Base-by-base conservation (phyloP, 208 protist species). In the Blechomonas ayalai region DNA sequence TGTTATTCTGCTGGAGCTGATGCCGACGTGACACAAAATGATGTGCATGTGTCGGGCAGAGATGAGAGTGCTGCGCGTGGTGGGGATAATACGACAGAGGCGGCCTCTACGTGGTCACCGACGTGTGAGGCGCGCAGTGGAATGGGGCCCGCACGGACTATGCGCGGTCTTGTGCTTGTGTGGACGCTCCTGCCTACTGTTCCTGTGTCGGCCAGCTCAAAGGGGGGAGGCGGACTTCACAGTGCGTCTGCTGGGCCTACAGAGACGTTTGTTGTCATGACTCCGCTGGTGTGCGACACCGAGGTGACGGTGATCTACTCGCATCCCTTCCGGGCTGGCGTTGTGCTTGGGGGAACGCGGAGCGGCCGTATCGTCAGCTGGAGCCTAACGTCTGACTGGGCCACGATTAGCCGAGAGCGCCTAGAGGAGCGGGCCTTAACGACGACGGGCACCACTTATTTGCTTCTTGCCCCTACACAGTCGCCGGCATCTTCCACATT, bases 231-330 rank as follows among this genome's bases (percentile, higher is more conserved):
- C 33, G n/a, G 43, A 39, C 24, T 16, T 29, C 27, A 29, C 10
- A 27, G 29, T 10, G 33, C 46, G 1, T 10, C 12, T 9, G 15
- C 27, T 0, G 32, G 3, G 3, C 1, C 42, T 16, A 33, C 53
- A 19, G 53, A 55, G 28, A 42, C 50, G 29, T n/a, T 82, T 2
- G 54, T 65, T 7, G 58, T 74, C n/a, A 42, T 73, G 12, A 55
- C 61, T 4, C 74, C 69, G 18, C 66, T 83, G 7, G 65, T 83
- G 19, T 77, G 74, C 43, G 69, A 83, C 57, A 38, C 52, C 12
- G 74, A 72, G 40, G 66, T 83, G 26, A 59, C 19, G 32, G 58
- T 62, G 28, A 15, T 83, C 50, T 41, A 72, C 1, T 48, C 52
- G 3, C 60, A 75, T 38, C 66, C 74, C 12, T 62, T 68, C 29